These are phyloP conservation scores for Wickerhamiella azymoides DNA, from an alignment of 805 yeast genomes.

Conservation along the genomic window DNA sequence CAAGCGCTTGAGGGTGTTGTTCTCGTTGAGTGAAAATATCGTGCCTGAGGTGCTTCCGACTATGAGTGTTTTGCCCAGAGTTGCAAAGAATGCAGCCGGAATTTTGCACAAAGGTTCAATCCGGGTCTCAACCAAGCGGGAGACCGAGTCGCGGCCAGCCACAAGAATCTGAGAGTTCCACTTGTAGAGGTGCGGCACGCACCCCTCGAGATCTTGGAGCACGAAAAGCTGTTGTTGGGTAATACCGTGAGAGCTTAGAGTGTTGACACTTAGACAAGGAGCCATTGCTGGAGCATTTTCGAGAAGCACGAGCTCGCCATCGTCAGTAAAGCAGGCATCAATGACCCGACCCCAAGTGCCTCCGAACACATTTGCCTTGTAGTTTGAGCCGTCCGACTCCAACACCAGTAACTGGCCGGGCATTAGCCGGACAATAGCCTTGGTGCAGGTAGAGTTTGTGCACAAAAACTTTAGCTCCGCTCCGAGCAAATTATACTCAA, in stretches of 20 bases:
- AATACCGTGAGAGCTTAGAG: background rate
- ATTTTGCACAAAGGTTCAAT: background rate
- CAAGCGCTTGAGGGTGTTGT: background rate
- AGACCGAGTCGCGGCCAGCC: background rate
- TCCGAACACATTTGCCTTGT: background rate
- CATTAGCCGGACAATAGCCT: background rate
- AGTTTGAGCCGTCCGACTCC: background rate
- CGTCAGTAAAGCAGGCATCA: background rate
- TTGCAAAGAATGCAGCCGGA: background rate
- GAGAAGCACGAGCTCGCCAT: background rate
- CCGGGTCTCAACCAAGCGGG: background rate
- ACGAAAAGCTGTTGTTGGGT: background rate
- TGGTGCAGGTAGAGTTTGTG: background rate
- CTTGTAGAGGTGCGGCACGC: background rate
- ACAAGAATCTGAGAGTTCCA: background rate
- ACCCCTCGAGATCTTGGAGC: background rate
- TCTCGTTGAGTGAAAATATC: background rate
- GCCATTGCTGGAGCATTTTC: background rate
- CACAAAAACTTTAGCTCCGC: background rate
- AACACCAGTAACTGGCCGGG: slow-evolving; percentile 4
- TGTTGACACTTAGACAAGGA: background rate
- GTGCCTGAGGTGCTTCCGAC: background rate
- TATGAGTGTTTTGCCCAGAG: background rate
- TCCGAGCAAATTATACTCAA: background rate
- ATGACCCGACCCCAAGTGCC: slow-evolving; percentile 4